These are phyloP conservation scores for Wolfiporia cocos DNA, from an alignment of 1,284 basidiomycete species.

Conservation along the genomic window DNA sequence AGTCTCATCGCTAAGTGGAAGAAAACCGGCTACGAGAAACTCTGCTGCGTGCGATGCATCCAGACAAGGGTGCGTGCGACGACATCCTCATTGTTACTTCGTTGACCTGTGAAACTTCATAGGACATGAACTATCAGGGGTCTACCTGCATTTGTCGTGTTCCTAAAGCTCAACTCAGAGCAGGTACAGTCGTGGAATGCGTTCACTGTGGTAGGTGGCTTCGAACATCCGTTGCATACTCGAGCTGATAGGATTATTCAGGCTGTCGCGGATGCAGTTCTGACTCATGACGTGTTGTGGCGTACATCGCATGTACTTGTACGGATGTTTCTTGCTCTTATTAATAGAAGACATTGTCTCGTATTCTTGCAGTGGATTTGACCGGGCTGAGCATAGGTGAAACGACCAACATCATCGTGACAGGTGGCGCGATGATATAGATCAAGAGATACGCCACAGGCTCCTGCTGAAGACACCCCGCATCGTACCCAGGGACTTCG, in stretches of 20 bases:
- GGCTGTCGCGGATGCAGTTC: neutral
- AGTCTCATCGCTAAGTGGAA: slow-evolving; percentile 99
- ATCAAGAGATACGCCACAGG: too few relatives aligned
- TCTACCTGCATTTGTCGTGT: slow-evolving; percentile 99
- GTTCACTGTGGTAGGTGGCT: slow-evolving; percentile 91
- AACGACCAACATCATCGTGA: too few relatives aligned
- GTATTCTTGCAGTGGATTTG: too few relatives aligned
- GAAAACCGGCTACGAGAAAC: slow-evolving; percentile 96
- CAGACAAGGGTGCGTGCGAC: slow-evolving; percentile 71
- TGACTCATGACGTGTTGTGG: neutral
- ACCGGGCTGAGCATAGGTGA: too few relatives aligned
- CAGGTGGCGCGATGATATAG: too few relatives aligned
- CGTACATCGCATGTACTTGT: too few relatives aligned
- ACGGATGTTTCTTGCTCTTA: too few relatives aligned
- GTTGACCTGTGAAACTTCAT: slow-evolving; percentile 7
- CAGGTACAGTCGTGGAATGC: slow-evolving; percentile 94
- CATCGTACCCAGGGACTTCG: too few relatives aligned
- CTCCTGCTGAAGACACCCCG: too few relatives aligned
- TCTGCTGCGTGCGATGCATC: slow-evolving; percentile 96
- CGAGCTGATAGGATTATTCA: too few relatives aligned
- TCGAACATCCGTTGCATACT: too few relatives aligned
- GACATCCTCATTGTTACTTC: neutral
- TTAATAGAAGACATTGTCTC: too few relatives aligned
- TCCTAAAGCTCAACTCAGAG: slow-evolving; percentile 88
- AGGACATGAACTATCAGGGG: slow-evolving; percentile 99